Percentiles rank a stretch among this genome's conserved stretches.
Conservation (phyloP, 2,329 filamentous ascomycete genomes). For the Clarireedia homoeocarpa region DNA sequence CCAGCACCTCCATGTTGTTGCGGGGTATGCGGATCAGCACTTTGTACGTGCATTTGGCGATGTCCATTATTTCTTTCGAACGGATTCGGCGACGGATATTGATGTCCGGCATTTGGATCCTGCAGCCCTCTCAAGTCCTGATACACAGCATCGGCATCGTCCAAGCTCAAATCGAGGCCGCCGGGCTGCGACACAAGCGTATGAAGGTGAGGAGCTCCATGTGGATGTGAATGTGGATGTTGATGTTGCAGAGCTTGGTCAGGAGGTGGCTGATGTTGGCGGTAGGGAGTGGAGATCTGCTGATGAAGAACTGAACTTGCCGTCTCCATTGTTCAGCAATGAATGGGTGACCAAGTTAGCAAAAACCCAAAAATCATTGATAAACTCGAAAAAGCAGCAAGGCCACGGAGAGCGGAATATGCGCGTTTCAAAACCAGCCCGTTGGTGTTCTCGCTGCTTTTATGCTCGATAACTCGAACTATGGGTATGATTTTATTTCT, state of each 20-base stretch:
- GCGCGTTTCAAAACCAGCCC: slow-evolving; percentile 12
- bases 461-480: too few relatives aligned
- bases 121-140: slow-evolving; percentile 32
- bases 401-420: slow-evolving; percentile 14
- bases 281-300: slow-evolving; percentile 25
- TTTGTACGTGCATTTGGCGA: slow-evolving; percentile 25
- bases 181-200: slow-evolving; percentile 30
- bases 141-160: slow-evolving; percentile 32
- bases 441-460: slow-evolving; percentile 24
- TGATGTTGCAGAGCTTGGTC: slow-evolving; percentile 28
- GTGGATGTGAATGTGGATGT: slow-evolving; percentile 24
- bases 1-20: slow-evolving; percentile 31
- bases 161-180: slow-evolving; percentile 35
- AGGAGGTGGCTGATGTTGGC: slow-evolving; percentile 27
- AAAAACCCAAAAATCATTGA: too few relatives aligned
- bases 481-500: too few relatives aligned
- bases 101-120: slow-evolving; percentile 28
- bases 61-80: slow-evolving; percentile 31
- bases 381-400: too few relatives aligned
- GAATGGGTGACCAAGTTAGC: too few relatives aligned
- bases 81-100: slow-evolving; percentile 28
- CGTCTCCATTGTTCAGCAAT: slow-evolving; percentile 22
- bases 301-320: slow-evolving; percentile 25
- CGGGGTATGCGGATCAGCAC: slow-evolving; percentile 30
- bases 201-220: slow-evolving; percentile 28